These are phyloP conservation scores for Fusarium hostae DNA, from an alignment of 2,329 filamentous ascomycete species.

Conservation along the genomic window DNA sequence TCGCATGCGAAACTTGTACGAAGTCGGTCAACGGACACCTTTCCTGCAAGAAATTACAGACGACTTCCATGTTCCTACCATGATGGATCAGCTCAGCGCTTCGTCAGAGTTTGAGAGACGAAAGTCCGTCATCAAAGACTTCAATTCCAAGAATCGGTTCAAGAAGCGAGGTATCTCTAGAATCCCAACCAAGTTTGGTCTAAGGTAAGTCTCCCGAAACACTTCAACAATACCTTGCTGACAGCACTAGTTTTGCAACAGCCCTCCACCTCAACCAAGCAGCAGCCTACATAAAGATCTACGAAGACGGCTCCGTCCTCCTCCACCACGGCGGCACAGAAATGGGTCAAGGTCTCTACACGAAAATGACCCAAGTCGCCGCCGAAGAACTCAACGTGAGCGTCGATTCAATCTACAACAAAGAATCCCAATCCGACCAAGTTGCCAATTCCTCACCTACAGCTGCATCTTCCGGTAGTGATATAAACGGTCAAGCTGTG, in stretches of 20 bases:
- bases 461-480: not conserved
- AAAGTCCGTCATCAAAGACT: not conserved
- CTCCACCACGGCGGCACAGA: constrained; percentile 2
- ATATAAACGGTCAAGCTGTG: not conserved
- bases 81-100: not conserved
- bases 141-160: not conserved
- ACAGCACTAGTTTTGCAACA: rapidly evolving
- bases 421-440: not conserved
- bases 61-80: not conserved
- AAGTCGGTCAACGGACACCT: not conserved
- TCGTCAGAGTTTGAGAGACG: not conserved
- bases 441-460: not conserved
- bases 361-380: not conserved
- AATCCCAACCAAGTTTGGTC: not conserved
- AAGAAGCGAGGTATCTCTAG: not conserved
- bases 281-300: not conserved
- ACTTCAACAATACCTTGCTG: rapidly evolving
- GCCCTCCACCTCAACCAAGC: not conserved
- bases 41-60: not conserved
- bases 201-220: not conserved
- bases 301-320: not conserved
- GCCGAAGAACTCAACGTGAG: not conserved
- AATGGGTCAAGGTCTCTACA: not conserved
- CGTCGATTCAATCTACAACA: not conserved
- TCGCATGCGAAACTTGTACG: not conserved